These are phyloP conservation scores for Emydomyces testavorans DNA, from an alignment of 2,329 filamentous ascomycete genomes.

Conservation along the genomic window DNA sequence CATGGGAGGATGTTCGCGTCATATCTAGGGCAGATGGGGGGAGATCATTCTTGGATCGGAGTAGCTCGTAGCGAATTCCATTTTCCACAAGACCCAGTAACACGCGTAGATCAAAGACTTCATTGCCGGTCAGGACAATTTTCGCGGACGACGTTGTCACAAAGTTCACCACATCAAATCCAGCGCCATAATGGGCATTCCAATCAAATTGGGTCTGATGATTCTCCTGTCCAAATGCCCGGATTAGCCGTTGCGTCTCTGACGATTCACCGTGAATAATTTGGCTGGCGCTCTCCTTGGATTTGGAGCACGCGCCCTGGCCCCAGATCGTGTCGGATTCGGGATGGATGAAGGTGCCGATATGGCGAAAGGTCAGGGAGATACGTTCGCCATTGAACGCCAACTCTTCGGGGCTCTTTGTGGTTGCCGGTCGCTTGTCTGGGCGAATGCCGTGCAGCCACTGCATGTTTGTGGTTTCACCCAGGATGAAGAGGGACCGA, in stretches of 20 bases:
- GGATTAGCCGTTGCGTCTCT: conserved; percentile 55
- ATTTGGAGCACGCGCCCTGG: conserved; percentile 69
- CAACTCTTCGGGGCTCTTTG: conserved; percentile 59
- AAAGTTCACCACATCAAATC: conserved; percentile 63
- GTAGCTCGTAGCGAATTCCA: conserved; percentile 27
- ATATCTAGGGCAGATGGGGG: not conserved
- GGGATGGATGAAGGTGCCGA: conserved; percentile 68
- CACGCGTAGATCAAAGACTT: conserved; percentile 29
- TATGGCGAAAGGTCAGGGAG: conserved; percentile 79
- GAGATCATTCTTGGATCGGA: not conserved
- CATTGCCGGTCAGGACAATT: conserved; percentile 20
- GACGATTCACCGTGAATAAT: conserved; percentile 59
- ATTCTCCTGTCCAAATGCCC: conserved; percentile 78
- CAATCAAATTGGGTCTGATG: conserved; percentile 59
- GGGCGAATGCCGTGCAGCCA: conserved; percentile 90
- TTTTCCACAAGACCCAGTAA: conserved; percentile 31
- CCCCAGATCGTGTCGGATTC: conserved; percentile 70
- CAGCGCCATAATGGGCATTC: conserved; percentile 61
- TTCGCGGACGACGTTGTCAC: conserved; percentile 27
- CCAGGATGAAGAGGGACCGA: conserved; percentile 78
- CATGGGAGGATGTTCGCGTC: conserved; percentile 18
- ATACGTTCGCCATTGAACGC: conserved; percentile 68
- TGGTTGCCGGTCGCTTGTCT: conserved; percentile 60
- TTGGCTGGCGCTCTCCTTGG: conserved; percentile 44
- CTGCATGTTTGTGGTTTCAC: conserved; percentile 64